Conservation (phyloP, 495 filamentous ascomycete species). For the Aspergillus cristatus region DNA sequence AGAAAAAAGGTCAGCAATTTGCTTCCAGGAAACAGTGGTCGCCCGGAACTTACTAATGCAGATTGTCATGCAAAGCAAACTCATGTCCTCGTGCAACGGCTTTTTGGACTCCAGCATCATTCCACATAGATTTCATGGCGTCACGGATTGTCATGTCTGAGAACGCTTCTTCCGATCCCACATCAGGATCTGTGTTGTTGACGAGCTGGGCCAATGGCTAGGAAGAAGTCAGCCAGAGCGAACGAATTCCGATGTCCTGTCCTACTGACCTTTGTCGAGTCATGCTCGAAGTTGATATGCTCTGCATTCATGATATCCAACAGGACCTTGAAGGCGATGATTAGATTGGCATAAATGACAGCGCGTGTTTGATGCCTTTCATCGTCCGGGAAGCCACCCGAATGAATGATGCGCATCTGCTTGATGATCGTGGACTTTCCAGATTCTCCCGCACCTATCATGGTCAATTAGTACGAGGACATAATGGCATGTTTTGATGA, state of each 20-base stretch:
- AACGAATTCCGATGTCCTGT: too few species aligned
- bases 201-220: constrained; percentile 26
- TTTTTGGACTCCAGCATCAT: constrained; percentile 71
- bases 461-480: constrained; percentile 2
- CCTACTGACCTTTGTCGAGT: constrained; percentile 66
- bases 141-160: constrained; percentile 54
- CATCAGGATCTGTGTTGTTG: constrained; percentile 53
- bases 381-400: constrained; percentile 80
- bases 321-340: constrained; percentile 81
- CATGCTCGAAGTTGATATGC: constrained; percentile 62
- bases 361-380: constrained; percentile 90
- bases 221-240: constrained; percentile 6
- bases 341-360: constrained; percentile 88
- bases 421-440: constrained; percentile 98
- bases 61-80: constrained; percentile 91
- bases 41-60: constrained; percentile 66
- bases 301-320: constrained; percentile 91
- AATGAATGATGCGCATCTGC: constrained; percentile 98
- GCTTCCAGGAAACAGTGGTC: not conserved
- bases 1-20: not conserved
- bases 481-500: not conserved
- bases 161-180: constrained; percentile 65
- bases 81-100: constrained; percentile 88
- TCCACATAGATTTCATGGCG: constrained; percentile 80
- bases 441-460: constrained; percentile 94